Conservation (phyloP, 768 basidiomycete genomes). For the Agaricus bisporus region DNA sequence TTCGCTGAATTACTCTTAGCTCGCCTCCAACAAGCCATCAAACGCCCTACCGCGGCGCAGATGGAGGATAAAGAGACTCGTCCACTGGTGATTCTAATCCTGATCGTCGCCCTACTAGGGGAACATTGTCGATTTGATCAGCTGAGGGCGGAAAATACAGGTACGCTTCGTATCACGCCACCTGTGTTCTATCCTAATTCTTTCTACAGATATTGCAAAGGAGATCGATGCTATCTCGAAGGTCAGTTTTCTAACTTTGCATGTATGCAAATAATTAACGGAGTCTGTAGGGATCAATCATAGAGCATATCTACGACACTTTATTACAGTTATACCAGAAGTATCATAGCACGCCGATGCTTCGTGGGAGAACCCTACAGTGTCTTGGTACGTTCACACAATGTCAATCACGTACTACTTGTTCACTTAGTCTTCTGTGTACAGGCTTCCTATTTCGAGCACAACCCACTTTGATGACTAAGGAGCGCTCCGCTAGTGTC, state of each 20-base stretch:
- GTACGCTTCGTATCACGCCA: conserved; percentile 33
- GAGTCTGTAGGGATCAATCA: conserved; percentile 55
- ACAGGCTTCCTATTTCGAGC: conserved; percentile 88
- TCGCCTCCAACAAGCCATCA: conserved; percentile 57
- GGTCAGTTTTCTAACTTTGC: conserved; percentile 23
- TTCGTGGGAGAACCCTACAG: conserved; percentile 72
- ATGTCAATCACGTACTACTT: neutral
- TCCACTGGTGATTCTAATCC: conserved; percentile 64
- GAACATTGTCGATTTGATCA: conserved; percentile 88
- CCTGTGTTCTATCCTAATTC: neutral
- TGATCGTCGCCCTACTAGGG: conserved; percentile 78
- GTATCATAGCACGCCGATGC: conserved; percentile 39
- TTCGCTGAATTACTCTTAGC: conserved; percentile 25
- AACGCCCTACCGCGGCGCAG: conserved; percentile 32
- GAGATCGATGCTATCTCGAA: conserved; percentile 57
- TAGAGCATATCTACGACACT: conserved; percentile 75
- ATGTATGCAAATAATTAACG: neutral
- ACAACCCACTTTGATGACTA: conserved; percentile 86
- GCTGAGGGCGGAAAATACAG: conserved; percentile 52
- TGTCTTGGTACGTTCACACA: conserved; percentile 62
- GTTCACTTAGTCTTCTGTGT: neutral
- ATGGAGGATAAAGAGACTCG: conserved; percentile 45
- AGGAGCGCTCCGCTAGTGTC: conserved; percentile 68
- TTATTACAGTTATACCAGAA: conserved; percentile 72
- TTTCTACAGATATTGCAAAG: conserved; percentile 38